These are phyloP conservation scores for Podaxis sp. DNA, from an alignment of 768 basidiomycete genomes.

Conservation along the genomic window DNA sequence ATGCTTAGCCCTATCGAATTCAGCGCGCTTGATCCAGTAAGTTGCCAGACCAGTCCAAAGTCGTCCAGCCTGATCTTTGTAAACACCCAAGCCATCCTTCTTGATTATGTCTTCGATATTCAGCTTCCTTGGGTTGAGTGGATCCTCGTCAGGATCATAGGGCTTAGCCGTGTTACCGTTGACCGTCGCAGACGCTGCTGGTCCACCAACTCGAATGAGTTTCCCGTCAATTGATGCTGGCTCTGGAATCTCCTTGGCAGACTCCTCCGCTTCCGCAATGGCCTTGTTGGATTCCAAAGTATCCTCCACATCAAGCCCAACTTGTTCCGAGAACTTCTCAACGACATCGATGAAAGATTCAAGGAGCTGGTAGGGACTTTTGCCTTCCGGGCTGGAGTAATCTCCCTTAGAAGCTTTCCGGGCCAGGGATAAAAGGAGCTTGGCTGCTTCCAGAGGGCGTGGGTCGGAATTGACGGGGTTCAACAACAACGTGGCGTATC, in stretches of 20 bases:
- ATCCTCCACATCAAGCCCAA: constrained; percentile 82
- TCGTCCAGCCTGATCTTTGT: constrained; percentile 95
- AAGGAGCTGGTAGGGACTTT: constrained; percentile 92
- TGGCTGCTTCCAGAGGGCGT: constrained; percentile 90
- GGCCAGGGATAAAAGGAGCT: constrained; percentile 79
- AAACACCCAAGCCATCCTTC: constrained; percentile 81
- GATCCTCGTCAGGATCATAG: constrained; percentile 85
- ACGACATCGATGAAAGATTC: constrained; percentile 90
- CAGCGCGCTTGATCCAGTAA: constrained; percentile 96
- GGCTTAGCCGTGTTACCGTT: constrained; percentile 45
- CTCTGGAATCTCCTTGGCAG: constrained; percentile 31
- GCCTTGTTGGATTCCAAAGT: constrained; percentile 54
- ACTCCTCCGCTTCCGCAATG: constrained; percentile 44
- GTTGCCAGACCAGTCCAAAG: constrained; percentile 96
- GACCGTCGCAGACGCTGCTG: constrained; percentile 46
- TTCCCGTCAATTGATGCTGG: constrained; percentile 44
- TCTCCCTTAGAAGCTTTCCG: constrained; percentile 79
- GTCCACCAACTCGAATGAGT: constrained; percentile 69
- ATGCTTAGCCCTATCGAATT: constrained; percentile 85
- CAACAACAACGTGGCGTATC: constrained; percentile 67
- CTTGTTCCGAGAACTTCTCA: constrained; percentile 86
- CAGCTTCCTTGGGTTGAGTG: constrained; percentile 59
- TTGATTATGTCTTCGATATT: constrained; percentile 85
- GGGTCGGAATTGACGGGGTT: constrained; percentile 50
- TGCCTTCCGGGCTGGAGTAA: constrained; percentile 86